Evolutionary conservation across 371 early-diverging fungal species (phyloP).

Genomic region (Encephalitozoon hellem): DNA sequence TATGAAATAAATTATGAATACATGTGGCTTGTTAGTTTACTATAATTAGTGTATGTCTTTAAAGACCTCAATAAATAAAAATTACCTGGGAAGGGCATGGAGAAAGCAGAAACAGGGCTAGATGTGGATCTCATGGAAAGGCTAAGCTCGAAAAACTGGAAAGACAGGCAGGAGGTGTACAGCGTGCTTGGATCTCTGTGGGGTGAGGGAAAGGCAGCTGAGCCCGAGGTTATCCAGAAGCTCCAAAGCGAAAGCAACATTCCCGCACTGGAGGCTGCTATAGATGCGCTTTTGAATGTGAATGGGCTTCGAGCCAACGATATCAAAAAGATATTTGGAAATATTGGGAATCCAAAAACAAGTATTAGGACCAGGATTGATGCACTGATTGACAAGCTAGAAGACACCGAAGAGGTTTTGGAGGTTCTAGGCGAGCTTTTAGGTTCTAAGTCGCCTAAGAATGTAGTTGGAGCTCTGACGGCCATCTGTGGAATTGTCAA

Average conservation of each 20-base stretch:
- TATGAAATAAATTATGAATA: background rate
- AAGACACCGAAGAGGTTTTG: background rate
- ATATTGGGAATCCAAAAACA: slow-evolving; percentile 35
- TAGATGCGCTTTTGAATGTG: slow-evolving; percentile 31
- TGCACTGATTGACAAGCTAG: slow-evolving; percentile 3
- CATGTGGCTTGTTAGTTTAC: background rate
- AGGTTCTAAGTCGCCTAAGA: slow-evolving; percentile 19
- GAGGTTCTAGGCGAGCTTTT: background rate
- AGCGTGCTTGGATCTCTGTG: background rate
- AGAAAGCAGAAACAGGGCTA: background rate
- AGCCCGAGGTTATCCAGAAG: background rate
- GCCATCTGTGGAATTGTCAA: background rate
- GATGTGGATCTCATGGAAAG: background rate
- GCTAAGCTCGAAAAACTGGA: slow-evolving; percentile 37
- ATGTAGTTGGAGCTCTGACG: background rate
- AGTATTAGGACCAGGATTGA: slow-evolving; percentile 22
- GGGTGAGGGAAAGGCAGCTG: background rate
- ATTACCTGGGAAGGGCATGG: background rate
- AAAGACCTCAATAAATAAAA: slow-evolving; percentile 1
- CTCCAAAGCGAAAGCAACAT: slow-evolving; percentile 38
- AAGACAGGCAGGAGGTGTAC: slow-evolving; percentile 39
- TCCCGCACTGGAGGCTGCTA: slow-evolving; percentile 37
- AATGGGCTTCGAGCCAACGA: background rate
- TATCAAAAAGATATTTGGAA: slow-evolving; percentile 26
- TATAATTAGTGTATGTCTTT: background rate